Base-by-base conservation (phyloP, 192 early-diverging fungal species). In the Mortierella hygrophila region DNA sequence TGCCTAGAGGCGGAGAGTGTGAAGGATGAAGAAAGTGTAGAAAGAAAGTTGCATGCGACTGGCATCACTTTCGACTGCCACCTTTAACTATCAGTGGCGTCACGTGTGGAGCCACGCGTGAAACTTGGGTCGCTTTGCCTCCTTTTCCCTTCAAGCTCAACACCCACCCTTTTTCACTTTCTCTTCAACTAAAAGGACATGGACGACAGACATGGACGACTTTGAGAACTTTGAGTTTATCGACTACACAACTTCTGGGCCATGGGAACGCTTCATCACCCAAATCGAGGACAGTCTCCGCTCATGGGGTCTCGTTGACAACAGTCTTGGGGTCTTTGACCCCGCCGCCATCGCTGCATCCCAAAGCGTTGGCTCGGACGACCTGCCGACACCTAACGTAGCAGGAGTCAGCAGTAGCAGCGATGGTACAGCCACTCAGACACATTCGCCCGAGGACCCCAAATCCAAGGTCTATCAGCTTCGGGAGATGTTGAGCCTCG, bases 201-300 rank as follows among this genome's bases (percentile, higher is more conserved):
- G 38, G 54, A 65, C 32, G 38, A 40, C 41, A 57, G 57, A 44
- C 38, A 85, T 65, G 82, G 93, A 92, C 68, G 95, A 96, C 77
- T 86, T 86, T 78, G 95, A 96, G 37, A 90, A 90, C 78, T 96
- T 93, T 88, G 95, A 96, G 82, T 92, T 96, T 70, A 92, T 94
- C 35, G 94, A 94, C 85, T 94, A 95, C 82, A 94, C 94, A 1
- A 90, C 95, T 9, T 93, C 94, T 18, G 94, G 94, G n/a, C 88
- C 90, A 60, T 94, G 93, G 90, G 95, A 96, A 70, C 88, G 92
- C 42, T 91, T 94, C 70, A 88, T 93, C 15, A 92, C 92, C n/a
- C 83, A 90, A 7, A 90, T 96, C 63, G 95, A 96, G 84, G 89
- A 91, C 78, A 88, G 89, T 65, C 82, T 96, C 18, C 81, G 77